Conservation (phyloP, 2,329 filamentous ascomycete species). For the Penicillium sp. region DNA sequence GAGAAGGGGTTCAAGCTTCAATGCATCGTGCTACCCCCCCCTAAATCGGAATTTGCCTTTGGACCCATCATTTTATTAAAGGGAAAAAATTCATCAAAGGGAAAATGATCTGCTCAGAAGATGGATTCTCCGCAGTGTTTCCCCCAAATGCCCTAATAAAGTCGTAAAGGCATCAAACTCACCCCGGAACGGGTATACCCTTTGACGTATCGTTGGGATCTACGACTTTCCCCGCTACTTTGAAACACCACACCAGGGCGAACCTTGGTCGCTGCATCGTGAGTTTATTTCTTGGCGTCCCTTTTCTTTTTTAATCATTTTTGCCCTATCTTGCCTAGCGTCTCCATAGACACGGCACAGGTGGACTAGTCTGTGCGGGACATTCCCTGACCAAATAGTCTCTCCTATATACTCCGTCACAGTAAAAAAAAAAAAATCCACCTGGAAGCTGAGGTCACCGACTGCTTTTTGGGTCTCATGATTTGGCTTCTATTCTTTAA, state of each 20-base stretch:
- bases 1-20: constrained; percentile 12
- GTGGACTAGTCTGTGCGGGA: constrained; percentile 18
- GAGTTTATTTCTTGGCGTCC: constrained; percentile 31
- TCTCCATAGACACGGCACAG: constrained; percentile 23
- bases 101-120: not conserved
- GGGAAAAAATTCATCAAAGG: not conserved
- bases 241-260: constrained; percentile 32
- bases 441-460: constrained; percentile 18
- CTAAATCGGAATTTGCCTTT: not conserved
- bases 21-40: not conserved
- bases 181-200: constrained; percentile 29
- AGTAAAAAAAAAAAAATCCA: not conserved
- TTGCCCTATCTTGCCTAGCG: constrained; percentile 6
- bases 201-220: constrained; percentile 35
- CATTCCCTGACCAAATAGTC: constrained; percentile 18
- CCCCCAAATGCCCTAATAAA: not conserved
- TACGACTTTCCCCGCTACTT: constrained; percentile 31
- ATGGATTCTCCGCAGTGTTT: not conserved
- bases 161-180: not conserved
- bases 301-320: constrained; percentile 13
- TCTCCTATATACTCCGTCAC: constrained; percentile 3
- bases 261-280: constrained; percentile 34
- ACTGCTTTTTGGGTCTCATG: constrained; percentile 27
- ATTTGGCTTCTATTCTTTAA: constrained; percentile 6
- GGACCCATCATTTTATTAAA: not conserved